Conservation (phyloP, 1,139 yeast species). For the Saccharomyces uvarum region DNA sequence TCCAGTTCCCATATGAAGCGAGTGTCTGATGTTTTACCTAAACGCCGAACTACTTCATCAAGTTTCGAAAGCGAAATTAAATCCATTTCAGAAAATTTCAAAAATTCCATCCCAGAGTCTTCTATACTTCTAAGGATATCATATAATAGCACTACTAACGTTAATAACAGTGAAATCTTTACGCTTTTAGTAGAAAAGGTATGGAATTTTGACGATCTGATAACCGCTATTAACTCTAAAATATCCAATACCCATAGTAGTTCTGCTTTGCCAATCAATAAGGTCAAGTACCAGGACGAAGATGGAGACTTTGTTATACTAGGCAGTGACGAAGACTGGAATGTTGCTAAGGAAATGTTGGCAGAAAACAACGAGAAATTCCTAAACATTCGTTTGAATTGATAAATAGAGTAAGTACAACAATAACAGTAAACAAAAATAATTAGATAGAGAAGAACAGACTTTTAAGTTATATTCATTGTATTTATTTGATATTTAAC, state of each 20-base stretch:
- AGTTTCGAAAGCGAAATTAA: conserved; percentile 32
- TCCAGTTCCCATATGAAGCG: conserved; percentile 30
- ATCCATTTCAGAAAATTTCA: conserved; percentile 35
- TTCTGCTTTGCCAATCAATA: conserved; percentile 33
- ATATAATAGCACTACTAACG: conserved; percentile 36
- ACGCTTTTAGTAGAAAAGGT: conserved; percentile 29
- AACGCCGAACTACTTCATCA: conserved; percentile 29
- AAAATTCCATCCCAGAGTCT: conserved; percentile 33
- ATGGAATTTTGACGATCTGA: conserved; percentile 30
- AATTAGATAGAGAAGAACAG: not conserved
- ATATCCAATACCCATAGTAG: conserved; percentile 27
- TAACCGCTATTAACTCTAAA: conserved; percentile 33
- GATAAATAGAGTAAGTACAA: conserved; percentile 3
- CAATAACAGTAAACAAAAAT: not conserved
- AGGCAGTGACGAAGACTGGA: conserved; percentile 73
- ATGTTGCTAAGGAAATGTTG: conserved; percentile 38
- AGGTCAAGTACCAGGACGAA: conserved; percentile 82
- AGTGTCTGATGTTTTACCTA: conserved; percentile 32
- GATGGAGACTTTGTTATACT: conserved; percentile 90
- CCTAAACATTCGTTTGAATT: conserved; percentile 34
- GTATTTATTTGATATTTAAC: not conserved
- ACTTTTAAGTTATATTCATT: not conserved
- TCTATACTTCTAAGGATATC: conserved; percentile 34
- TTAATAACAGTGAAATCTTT: conserved; percentile 8
- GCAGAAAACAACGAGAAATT: conserved; percentile 34